phyloP scores from a whole-genome alignment of 805 yeast genomes.

The Myxozyma neglecta region DNA sequence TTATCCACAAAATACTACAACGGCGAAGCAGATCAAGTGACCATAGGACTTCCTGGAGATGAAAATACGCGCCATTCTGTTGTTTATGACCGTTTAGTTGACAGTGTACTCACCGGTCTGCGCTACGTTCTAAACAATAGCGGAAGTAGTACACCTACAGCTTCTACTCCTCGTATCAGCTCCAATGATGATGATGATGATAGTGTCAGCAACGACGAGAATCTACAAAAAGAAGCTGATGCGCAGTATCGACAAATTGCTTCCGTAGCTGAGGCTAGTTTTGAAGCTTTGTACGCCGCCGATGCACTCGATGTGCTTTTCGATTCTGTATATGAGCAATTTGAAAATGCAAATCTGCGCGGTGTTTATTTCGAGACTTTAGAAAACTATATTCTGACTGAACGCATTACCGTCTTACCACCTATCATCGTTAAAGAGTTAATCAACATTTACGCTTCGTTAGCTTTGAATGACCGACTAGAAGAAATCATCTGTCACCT shows the following conservation, averaged over 20 bases:
- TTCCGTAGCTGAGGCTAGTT: constrained; percentile 42
- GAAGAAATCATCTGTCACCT: constrained; percentile 70
- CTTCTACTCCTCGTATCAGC: constrained; percentile 14
- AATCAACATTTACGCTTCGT: constrained; percentile 51
- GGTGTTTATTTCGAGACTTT: constrained; percentile 53
- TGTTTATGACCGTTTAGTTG: constrained; percentile 55
- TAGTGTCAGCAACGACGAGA: constrained; percentile 10
- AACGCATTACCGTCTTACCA: constrained; percentile 52
- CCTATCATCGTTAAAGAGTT: constrained; percentile 64
- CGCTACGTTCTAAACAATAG: constrained; percentile 42
- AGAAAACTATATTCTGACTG: constrained; percentile 52
- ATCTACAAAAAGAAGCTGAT: constrained; percentile 35
- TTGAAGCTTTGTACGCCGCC: constrained; percentile 47
- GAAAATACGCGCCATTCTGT: constrained; percentile 47
- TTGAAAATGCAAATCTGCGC: constrained; percentile 41
- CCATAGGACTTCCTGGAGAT: constrained; percentile 59
- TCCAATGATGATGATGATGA: neutral
- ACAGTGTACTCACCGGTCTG: constrained; percentile 57
- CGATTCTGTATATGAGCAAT: constrained; percentile 50
- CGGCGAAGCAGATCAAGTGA: constrained; percentile 50
- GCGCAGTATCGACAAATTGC: constrained; percentile 35
- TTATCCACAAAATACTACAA: constrained; percentile 55
- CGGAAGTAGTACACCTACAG: constrained; percentile 31
- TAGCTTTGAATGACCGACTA: constrained; percentile 49
- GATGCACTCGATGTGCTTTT: constrained; percentile 43